phyloP scores from a whole-genome alignment of 208 protist genomes.

The Acanthamoeba healyi region DNA sequence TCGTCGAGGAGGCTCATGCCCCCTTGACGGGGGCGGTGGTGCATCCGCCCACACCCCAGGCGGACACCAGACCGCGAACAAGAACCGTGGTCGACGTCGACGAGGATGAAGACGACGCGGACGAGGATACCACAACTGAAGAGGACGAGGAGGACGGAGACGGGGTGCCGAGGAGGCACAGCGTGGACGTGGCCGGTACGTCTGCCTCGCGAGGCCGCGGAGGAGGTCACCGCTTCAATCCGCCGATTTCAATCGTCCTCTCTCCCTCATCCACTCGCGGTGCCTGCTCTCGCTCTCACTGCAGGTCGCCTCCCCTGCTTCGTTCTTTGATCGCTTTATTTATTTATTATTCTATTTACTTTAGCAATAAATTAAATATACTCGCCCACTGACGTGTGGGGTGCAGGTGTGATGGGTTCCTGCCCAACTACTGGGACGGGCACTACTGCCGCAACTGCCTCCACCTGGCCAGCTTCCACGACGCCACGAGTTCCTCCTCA shows the following conservation, averaged over 20 bases:
- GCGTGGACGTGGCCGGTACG: background rate
- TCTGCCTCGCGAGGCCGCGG: background rate
- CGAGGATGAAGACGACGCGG: background rate
- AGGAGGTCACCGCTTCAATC: background rate
- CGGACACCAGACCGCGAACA: no score
- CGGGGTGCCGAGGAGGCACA: background rate
- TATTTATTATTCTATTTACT: background rate
- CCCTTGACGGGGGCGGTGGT: background rate
- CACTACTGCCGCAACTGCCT: slow-evolving; percentile 60
- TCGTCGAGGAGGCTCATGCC: background rate
- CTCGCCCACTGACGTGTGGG: background rate
- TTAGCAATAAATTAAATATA: background rate
- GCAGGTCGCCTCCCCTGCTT: background rate
- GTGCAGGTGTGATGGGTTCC: slow-evolving; percentile 19
- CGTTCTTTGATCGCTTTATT: background rate
- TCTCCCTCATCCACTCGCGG: background rate
- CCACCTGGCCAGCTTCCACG: slow-evolving; percentile 13
- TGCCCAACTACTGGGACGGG: slow-evolving; percentile 40
- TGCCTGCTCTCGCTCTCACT: slow-evolving; percentile 4
- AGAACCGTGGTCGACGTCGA: background rate
- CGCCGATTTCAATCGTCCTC: background rate
- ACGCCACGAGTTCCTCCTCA: background rate
- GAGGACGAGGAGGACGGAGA: background rate
- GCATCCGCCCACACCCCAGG: no score
- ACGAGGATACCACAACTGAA: background rate